Base-by-base conservation (phyloP, 73 alveolate genomes). In the Paramecium caudatum region DNA sequence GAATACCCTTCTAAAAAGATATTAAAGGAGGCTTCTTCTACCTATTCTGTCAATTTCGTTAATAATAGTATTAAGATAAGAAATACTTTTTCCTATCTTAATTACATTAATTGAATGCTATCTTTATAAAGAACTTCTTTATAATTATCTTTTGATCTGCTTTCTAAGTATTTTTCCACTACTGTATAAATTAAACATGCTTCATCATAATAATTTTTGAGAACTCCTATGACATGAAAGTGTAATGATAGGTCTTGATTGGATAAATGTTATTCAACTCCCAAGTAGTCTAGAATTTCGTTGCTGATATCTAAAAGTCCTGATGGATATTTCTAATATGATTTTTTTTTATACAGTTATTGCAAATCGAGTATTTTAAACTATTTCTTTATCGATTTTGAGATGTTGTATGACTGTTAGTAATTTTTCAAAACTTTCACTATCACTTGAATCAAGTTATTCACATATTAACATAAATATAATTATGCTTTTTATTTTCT, bases 81-180 rank as follows among this genome's bases (percentile, higher is more conserved):
- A 74, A 74, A 74, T 0, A 45, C 49, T 45, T 74, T 74, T 41
- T 74, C 88, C 32, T 74, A 74, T 74, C 88, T 37, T 41, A 74
- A 74, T 74, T 74, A 21, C 21, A 74, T 41, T 74, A 74, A 45
- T 19, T 74, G 16, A 5, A 41, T 37, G 19, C 55, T 21, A 74
- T 74, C 88, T 47, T 74, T 74, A 74, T 74, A 74, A 9, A 74
- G 21, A 21, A 74, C 68, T 16, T 74, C 88, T 21, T 74, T 74
- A 45, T 74, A 74, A 74, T 74, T 74, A 74, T 74, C 88, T 74
- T 74, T 74, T 0, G 43, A 37, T 41, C 88, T 32, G 10, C 69
- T 74, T 41, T 74, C 88, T 21, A 74, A 43, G 21, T 74, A 74
- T n/a, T 74, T 74, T 74, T 74, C 88, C 16, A 74, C 65, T 34